phyloP scores from a whole-genome alignment of 306 rosid species.

The Vigna nakashimae region DNA sequence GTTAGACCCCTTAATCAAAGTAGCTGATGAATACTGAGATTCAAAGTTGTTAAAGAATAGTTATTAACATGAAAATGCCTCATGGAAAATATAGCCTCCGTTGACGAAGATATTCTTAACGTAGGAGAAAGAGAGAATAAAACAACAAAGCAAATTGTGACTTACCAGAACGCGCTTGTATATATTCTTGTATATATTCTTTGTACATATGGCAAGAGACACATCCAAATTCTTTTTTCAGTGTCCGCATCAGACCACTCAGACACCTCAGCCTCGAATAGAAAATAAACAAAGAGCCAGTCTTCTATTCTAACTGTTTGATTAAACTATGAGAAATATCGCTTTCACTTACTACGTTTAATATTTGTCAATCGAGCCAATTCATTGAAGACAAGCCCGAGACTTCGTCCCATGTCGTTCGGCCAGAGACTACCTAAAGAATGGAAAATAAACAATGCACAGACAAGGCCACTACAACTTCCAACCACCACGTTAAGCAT shows the following conservation, averaged over 20 bases:
- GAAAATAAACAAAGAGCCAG: background rate
- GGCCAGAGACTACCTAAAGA: background rate
- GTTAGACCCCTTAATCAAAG: background rate
- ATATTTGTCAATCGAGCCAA: conserved; percentile 5
- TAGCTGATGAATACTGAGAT: background rate
- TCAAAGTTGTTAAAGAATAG: conserved; percentile 15
- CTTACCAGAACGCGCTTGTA: background rate
- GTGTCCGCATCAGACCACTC: background rate
- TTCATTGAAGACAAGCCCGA: conserved; percentile 6
- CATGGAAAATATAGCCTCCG: background rate
- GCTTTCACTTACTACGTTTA: background rate
- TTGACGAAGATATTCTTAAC: conserved; percentile 1
- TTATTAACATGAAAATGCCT: background rate
- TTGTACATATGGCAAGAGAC: background rate
- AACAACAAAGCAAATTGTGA: background rate
- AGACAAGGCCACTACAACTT: conserved; percentile 29
- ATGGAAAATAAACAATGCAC: background rate
- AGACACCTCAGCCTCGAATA: background rate
- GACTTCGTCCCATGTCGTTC: background rate
- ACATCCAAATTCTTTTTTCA: background rate
- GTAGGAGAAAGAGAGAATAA: background rate
- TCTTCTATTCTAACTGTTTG: background rate
- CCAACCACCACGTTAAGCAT: conserved; percentile 44
- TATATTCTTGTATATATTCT: conserved; percentile 1
- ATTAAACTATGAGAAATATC: conserved; percentile 13